Evolutionary conservation across 257 asterid genomes (phyloP), one percentile per base, ranked within the genome.

Genomic region (Jacaranda mimosifolia): DNA sequence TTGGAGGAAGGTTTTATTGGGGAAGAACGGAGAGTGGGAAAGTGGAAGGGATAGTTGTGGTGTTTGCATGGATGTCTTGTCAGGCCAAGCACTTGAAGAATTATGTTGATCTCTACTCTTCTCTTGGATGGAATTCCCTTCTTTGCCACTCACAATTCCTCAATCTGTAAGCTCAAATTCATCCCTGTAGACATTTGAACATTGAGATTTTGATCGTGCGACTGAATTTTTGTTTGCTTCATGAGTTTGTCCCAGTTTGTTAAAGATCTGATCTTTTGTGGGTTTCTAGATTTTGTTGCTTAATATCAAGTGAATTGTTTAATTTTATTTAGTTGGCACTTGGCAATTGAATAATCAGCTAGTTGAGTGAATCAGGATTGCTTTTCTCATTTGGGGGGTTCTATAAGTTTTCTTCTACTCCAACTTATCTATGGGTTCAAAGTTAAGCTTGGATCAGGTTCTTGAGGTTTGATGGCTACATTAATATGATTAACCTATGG

Each of bases 51-150:
- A 87, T 91, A 45, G 97, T 93, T 32, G 97, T 93, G 86, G 84
- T 91, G 17, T 96, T 96, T 70, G 87, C 95, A 59, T 96, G 98
- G 99, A 85, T 93, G 91, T 93, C 95, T 3, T 89, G 98, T 82
- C 82, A 91, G 82, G 98, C 91, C 14, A 87, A 75, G 76, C 90
- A 91, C 78, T 43, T 93, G 85, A 96, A 89, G 78, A 88, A 86
- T 62, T 96, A 90, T 76, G 83, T 90, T 58, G 89, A 90, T 71
- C 83, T 96, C 7, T 96, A 93, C 83, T 81, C 97, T 1, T 89
- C 97, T 75, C 86, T 88, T 62, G 95, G 97, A 6, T 96, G 98
- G 99, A 85, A 87, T 84, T 91, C 99, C 49, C 93, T 96, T 32
- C 86, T 96, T 82, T 91, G 96, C 81, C 98, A 90, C 78, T 79